Evolutionary conservation across 1,139 yeast genomes (phyloP).

Genomic region (Geotrichum citri-aurantii): DNA sequence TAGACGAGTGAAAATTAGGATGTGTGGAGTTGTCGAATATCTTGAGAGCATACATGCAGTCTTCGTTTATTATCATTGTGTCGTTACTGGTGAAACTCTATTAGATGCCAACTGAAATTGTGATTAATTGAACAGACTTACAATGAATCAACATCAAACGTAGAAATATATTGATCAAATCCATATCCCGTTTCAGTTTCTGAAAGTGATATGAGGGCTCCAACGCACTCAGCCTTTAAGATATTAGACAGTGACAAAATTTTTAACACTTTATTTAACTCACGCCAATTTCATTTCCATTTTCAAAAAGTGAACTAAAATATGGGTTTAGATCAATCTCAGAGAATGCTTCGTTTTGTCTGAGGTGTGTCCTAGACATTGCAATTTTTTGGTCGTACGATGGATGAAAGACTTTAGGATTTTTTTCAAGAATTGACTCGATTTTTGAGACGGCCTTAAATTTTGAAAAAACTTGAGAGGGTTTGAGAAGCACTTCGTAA

Average conservation of each 20-base stretch:
- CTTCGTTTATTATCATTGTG: conserved; percentile 36
- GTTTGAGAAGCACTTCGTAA: conserved; percentile 11
- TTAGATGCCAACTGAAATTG: not conserved
- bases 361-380: conserved; percentile 7
- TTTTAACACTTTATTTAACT: not conserved
- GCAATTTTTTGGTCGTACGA: conserved; percentile 13
- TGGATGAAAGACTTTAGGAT: conserved; percentile 14
- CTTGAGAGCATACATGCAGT: conserved; percentile 35
- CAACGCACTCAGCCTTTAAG: conserved; percentile 14
- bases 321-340: conserved; percentile 11
- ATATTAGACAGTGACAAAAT: not conserved
- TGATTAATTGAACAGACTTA: not conserved
- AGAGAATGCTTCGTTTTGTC: conserved; percentile 5
- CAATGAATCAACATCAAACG: conserved; percentile 13
- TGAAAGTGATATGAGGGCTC: conserved; percentile 13
- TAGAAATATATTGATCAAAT: conserved; percentile 8
- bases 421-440: conserved; percentile 6
- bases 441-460: conserved; percentile 12
- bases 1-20: conserved; percentile 20
- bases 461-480: conserved; percentile 16
- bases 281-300: conserved; percentile 18
- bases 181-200: conserved; percentile 2
- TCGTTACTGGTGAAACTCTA: conserved; percentile 8
- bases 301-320: conserved; percentile 14
- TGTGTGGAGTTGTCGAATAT: conserved; percentile 28